Conservation (phyloP, 768 basidiomycete genomes). For the Kwoniella dendrophila region DNA sequence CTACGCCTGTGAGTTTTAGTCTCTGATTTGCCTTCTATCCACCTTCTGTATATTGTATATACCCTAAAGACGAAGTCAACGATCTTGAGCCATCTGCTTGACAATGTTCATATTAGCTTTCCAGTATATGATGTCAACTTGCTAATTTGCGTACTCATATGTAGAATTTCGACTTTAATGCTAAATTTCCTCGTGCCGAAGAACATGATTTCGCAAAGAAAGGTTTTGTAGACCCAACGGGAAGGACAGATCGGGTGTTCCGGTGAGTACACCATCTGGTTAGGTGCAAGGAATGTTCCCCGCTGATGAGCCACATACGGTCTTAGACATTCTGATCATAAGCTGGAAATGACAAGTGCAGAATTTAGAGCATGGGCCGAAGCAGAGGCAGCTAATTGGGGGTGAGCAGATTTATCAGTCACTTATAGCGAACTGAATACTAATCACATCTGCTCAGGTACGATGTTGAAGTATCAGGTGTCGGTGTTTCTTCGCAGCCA, state of each 20-base stretch:
- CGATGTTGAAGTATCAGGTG: conserved; percentile 47
- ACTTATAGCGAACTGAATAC: conserved; percentile 7
- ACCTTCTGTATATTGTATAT: no score
- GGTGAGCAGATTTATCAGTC: conserved; percentile 27
- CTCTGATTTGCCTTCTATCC: no score
- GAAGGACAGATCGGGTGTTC: conserved; percentile 55
- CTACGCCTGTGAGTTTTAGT: conserved; percentile 49
- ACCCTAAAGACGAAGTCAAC: no score
- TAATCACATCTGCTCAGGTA: conserved; percentile 35
- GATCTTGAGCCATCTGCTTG: no score
- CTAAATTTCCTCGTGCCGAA: conserved; percentile 51
- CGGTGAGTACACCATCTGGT: conserved; percentile 37
- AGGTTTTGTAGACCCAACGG: conserved; percentile 55
- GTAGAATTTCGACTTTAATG: conserved; percentile 54
- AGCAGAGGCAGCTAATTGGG: conserved; percentile 48
- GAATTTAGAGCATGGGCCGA: conserved; percentile 53
- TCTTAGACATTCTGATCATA: conserved; percentile 48
- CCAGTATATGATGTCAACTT: background rate
- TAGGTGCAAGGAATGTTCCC: conserved; percentile 1
- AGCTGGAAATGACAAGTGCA: conserved; percentile 55
- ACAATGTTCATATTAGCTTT: background rate
- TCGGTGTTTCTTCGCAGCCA: conserved; percentile 50
- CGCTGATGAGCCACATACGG: background rate
- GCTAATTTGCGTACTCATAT: background rate
- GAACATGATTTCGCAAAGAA: conserved; percentile 34